Conservation (phyloP, 179 eudicot species). For the Beta lomatogona region DNA sequence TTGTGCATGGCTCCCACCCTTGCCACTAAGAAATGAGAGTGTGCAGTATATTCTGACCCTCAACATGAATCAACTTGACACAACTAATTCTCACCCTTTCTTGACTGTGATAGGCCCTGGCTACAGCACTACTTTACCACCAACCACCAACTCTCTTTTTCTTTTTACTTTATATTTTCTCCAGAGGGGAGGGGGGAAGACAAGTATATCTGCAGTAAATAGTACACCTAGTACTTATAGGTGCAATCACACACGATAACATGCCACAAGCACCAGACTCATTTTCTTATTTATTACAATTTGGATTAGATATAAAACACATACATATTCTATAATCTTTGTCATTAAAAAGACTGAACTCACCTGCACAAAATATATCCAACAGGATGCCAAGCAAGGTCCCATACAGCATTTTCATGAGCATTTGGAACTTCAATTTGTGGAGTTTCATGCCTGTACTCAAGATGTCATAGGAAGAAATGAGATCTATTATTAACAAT, state of each 20-base stretch:
- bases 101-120: neutral
- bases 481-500: constrained; percentile 7
- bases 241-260: too few relatives aligned
- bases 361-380: constrained; percentile 98
- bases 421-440: constrained; percentile 86
- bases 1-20: too few relatives aligned
- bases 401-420: constrained; percentile 96
- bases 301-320: constrained; percentile 9
- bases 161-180: too few relatives aligned
- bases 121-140: too few relatives aligned
- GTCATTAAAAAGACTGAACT: constrained; percentile 6
- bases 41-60: too few relatives aligned
- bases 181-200: too few relatives aligned
- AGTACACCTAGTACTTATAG: too few relatives aligned
- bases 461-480: constrained; percentile 11
- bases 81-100: neutral
- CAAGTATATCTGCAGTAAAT: too few relatives aligned
- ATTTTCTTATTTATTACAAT: too few relatives aligned
- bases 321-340: neutral
- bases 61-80: neutral
- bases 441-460: constrained; percentile 83
- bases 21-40: too few relatives aligned
- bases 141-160: too few relatives aligned
- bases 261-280: too few relatives aligned
- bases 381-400: constrained; percentile 98